Conservation (phyloP, 2,329 filamentous ascomycete species). For the Sporothrix euskadiensis region DNA sequence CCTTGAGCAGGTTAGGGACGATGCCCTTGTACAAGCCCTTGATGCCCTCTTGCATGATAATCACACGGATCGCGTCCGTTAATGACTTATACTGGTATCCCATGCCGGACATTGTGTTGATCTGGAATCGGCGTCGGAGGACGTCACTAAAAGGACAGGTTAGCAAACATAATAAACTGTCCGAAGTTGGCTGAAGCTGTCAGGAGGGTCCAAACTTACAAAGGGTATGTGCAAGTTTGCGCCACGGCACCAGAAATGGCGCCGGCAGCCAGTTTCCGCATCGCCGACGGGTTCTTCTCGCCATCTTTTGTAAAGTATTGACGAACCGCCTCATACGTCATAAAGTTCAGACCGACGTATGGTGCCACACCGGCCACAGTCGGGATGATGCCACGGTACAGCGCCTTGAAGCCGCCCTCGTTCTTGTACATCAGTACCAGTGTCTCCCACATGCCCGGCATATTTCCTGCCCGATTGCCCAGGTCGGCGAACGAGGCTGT, state of each 20-base stretch:
- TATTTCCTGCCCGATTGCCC: conserved; percentile 60
- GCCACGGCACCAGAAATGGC: conserved; percentile 95
- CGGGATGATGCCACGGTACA: conserved; percentile 94
- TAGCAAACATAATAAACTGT: conserved; percentile 11
- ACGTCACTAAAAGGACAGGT: conserved; percentile 66
- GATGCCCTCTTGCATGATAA: conserved; percentile 79
- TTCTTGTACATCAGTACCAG: conserved; percentile 82
- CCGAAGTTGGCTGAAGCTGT: neutral
- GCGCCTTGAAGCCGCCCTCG: conserved; percentile 78
- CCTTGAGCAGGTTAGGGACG: conserved; percentile 91
- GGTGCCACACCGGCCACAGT: conserved; percentile 94
- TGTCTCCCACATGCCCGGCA: conserved; percentile 92
- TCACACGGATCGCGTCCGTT: conserved; percentile 77
- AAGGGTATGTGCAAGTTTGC: conserved; percentile 97
- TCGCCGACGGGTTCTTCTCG: conserved; percentile 74
- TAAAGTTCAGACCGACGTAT: conserved; percentile 97
- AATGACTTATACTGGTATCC: conserved; percentile 93
- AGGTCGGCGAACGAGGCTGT: conserved; percentile 90
- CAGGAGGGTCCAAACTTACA: conserved; percentile 61
- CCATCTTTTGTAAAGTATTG: conserved; percentile 84
- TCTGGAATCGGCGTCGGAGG: conserved; percentile 88
- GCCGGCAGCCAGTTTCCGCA: conserved; percentile 82
- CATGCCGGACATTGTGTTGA: conserved; percentile 99
- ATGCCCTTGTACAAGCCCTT: conserved; percentile 94
- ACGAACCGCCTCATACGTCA: conserved; percentile 91